Conservation (phyloP, 1,284 basidiomycete species). For the Heterobasidion occidentale region DNA sequence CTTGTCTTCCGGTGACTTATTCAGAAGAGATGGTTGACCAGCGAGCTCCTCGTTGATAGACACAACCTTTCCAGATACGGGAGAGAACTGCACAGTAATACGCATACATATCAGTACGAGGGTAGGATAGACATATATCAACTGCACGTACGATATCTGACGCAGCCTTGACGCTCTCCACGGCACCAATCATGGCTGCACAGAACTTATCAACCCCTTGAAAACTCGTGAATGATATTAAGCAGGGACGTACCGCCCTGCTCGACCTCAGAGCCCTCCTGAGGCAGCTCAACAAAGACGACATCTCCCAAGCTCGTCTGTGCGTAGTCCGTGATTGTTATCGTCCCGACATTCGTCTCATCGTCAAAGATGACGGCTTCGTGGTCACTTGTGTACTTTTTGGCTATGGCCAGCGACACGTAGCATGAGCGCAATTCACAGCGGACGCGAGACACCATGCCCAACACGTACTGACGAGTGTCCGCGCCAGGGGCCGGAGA, state of each 20-base stretch:
- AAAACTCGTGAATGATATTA: neutral
- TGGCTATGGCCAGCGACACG: slow-evolving; percentile 42
- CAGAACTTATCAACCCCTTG: neutral
- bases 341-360: slow-evolving; percentile 69
- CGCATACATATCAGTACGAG: too few relatives aligned
- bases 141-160: slow-evolving; percentile 72
- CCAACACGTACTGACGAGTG: slow-evolving; percentile 28
- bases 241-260: slow-evolving; percentile 63
- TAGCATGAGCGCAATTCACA: neutral
- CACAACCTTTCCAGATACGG: slow-evolving; percentile 79
- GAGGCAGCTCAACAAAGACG: slow-evolving; percentile 92
- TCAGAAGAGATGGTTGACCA: slow-evolving; percentile 74
- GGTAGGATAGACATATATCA: too few relatives aligned
- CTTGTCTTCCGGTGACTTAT: slow-evolving; percentile 82
- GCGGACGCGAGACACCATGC: neutral
- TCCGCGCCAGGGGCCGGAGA: slow-evolving; percentile 16
- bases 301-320: slow-evolving; percentile 93
- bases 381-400: slow-evolving; percentile 85
- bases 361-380: slow-evolving; percentile 86
- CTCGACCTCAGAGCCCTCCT: slow-evolving; percentile 57
- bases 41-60: slow-evolving; percentile 75
- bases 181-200: slow-evolving; percentile 86
- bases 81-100: slow-evolving; percentile 64
- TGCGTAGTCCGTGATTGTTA: slow-evolving; percentile 92
- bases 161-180: slow-evolving; percentile 97